phyloP scores from a whole-genome alignment of 2,329 filamentous ascomycete genomes.

The Alternaria longipes region DNA sequence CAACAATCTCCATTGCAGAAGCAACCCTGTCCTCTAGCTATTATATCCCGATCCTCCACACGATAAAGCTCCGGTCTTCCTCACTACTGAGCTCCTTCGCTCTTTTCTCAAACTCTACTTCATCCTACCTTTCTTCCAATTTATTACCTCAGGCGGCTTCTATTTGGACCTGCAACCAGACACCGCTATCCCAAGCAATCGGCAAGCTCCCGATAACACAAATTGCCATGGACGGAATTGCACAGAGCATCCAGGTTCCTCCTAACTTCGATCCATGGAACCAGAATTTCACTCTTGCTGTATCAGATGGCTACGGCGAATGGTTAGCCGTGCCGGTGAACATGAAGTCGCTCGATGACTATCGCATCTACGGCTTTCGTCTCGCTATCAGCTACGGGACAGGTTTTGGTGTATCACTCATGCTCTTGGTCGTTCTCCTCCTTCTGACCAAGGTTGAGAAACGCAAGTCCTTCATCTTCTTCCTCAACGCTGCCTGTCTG shows the following conservation, averaged over 20 bases:
- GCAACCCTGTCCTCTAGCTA: conserved; percentile 6
- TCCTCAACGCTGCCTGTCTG: conserved; percentile 71
- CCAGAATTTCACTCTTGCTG: conserved; percentile 61
- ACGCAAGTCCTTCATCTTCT: conserved; percentile 69
- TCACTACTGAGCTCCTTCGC: conserved; percentile 3
- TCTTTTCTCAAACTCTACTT: conserved; percentile 10
- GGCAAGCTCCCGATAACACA: neutral
- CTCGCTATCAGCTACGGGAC: conserved; percentile 71
- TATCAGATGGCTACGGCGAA: conserved; percentile 51
- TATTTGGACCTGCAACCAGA: neutral
- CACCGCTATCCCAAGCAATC: neutral
- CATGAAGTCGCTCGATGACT: conserved; percentile 57
- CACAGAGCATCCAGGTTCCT: conserved; percentile 14
- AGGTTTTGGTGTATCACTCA: conserved; percentile 73
- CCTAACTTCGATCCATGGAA: conserved; percentile 60
- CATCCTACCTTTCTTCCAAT: conserved; percentile 3
- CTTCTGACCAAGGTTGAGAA: conserved; percentile 73
- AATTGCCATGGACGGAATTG: conserved; percentile 20
- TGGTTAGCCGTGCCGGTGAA: conserved; percentile 47
- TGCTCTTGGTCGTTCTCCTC: conserved; percentile 72
- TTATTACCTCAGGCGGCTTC: neutral
- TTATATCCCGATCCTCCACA: conserved; percentile 5
- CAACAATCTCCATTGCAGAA: conserved; percentile 1
- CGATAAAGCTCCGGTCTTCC: neutral
- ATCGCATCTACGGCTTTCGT: conserved; percentile 58